Percentiles rank a stretch among this genome's conserved stretches.
Evolutionary conservation across 257 asterid genomes (phyloP).

Genomic region (Rhazya stricta): DNA sequence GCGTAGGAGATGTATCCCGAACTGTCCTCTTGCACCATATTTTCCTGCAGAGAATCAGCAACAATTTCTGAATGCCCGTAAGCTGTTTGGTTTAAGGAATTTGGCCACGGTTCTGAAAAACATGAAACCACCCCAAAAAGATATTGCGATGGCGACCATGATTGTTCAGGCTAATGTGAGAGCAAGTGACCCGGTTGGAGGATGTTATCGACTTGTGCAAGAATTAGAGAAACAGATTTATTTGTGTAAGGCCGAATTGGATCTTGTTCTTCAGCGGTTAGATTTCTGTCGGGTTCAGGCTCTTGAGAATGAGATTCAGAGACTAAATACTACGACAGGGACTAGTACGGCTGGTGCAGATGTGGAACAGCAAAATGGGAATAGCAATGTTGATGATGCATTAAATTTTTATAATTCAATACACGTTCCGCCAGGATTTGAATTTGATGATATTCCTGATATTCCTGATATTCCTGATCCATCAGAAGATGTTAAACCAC

Average conservation of each 20-base stretch:
- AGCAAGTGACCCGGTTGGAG: slow-evolving; percentile 38
- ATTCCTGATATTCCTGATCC: not conserved
- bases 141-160: slow-evolving; percentile 21
- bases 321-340: not conserved
- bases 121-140: not conserved
- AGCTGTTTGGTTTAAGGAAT: slow-evolving; percentile 34
- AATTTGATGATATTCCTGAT: not conserved
- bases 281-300: not conserved
- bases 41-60: slow-evolving; percentile 35
- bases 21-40: slow-evolving; percentile 33
- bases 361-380: not conserved
- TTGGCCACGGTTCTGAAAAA: slow-evolving; percentile 14
- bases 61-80: slow-evolving; percentile 36
- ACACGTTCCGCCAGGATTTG: not conserved
- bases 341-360: not conserved
- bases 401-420: not conserved
- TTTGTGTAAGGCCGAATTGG: not conserved
- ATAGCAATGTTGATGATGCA: not conserved
- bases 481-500: not conserved
- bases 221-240: slow-evolving; percentile 1
- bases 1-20: slow-evolving; percentile 35
- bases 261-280: slow-evolving; percentile 3
- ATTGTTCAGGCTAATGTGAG: slow-evolving; percentile 28
- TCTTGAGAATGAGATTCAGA: not conserved
- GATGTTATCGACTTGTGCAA: slow-evolving; percentile 16